Evolutionary conservation across 2,329 filamentous ascomycete species (phyloP).

Genomic region (Cercospora nicotianae): DNA sequence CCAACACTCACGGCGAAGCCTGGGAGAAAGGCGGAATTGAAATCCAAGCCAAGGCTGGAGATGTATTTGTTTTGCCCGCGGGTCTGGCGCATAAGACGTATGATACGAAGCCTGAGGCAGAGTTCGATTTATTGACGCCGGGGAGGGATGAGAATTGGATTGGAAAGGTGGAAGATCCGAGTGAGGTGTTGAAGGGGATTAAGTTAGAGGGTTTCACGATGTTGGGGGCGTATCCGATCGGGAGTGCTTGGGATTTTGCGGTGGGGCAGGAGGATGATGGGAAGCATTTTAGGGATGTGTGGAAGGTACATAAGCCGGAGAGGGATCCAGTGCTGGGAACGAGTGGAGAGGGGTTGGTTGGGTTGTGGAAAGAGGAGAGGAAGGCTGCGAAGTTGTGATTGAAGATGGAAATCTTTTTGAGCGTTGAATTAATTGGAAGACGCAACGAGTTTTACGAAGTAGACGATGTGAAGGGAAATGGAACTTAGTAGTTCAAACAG

Average conservation of each 20-base stretch:
- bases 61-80: conserved; percentile 61
- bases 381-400: neutral
- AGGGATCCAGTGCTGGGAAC: conserved; percentile 52
- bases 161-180: conserved; percentile 40
- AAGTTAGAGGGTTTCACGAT: conserved; percentile 53
- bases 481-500: neutral
- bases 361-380: conserved; percentile 33
- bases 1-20: conserved; percentile 42
- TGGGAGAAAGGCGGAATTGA: conserved; percentile 53
- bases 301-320: conserved; percentile 48
- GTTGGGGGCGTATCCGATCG: conserved; percentile 58
- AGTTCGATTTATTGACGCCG: conserved; percentile 49
- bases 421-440: neutral
- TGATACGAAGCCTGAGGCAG: conserved; percentile 42
- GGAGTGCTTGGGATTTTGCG: conserved; percentile 54
- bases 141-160: conserved; percentile 34
- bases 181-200: conserved; percentile 41
- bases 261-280: conserved; percentile 48
- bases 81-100: conserved; percentile 59
- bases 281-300: conserved; percentile 46
- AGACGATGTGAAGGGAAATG: neutral
- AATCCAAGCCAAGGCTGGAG: conserved; percentile 52
- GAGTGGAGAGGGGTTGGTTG: conserved; percentile 40
- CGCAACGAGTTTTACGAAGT: neutral
- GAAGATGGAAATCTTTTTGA: neutral